A percentile compares a stretch with the other conserved stretches of the same genome.
These are phyloP conservation scores for Phytophthora megakarya DNA, from an alignment of 352 stramenopile genomes.

Conservation along the genomic window DNA sequence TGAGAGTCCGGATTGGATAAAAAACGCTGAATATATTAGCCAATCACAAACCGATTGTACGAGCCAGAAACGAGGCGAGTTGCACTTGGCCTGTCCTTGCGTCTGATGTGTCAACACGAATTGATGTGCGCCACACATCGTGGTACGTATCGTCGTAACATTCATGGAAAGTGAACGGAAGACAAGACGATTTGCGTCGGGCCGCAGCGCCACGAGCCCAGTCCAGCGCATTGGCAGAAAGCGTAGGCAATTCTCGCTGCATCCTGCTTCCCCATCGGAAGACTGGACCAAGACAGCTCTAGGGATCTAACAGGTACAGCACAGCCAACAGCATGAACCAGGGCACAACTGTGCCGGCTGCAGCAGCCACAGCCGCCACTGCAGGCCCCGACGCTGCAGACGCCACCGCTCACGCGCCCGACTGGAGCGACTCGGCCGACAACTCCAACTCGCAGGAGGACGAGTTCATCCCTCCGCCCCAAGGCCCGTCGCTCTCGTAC, in stretches of 20 bases:
- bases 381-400: conserved; percentile 8
- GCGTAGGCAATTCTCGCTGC: neutral
- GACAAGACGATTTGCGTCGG: conserved; percentile 38
- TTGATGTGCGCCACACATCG: conserved; percentile 6
- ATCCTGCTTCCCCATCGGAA: too few species aligned
- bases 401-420: conserved; percentile 30
- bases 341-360: conserved; percentile 2
- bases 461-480: conserved; percentile 51
- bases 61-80: neutral
- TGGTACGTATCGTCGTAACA: conserved; percentile 24
- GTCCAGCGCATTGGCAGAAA: conserved; percentile 31
- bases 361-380: conserved; percentile 4
- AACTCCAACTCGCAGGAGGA: conserved; percentile 66
- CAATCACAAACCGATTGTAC: neutral
- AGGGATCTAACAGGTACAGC: neutral
- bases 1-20: conserved; percentile 1
- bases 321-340: conserved; percentile 29
- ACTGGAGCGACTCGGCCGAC: conserved; percentile 75
- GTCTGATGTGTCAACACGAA: neutral
- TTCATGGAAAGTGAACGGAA: conserved; percentile 49
- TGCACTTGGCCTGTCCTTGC: neutral
- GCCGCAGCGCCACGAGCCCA: neutral
- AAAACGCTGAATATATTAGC: neutral
- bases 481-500: conserved; percentile 83
- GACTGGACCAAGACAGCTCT: neutral